A percentile compares a stretch with the other conserved stretches of the same genome.
phyloP scores from a whole-genome alignment of 2,329 filamentous ascomycete genomes.

The Thelonectria rubi region DNA sequence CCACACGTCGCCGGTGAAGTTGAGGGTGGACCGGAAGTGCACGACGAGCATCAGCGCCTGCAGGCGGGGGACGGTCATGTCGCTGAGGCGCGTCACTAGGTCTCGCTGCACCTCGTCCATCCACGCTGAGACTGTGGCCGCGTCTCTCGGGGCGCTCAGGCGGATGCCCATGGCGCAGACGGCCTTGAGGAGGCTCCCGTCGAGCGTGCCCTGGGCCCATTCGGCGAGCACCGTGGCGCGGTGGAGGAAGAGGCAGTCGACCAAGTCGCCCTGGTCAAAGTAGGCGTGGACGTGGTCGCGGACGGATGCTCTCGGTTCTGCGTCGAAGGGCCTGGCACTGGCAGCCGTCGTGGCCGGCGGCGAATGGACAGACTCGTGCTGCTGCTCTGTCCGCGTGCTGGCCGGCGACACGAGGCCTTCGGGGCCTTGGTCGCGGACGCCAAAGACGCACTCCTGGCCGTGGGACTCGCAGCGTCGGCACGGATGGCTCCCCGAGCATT shows the following conservation, averaged over 20 bases:
- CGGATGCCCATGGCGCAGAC: slow-evolving; percentile 32
- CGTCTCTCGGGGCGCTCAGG: background rate
- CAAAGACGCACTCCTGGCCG: slow-evolving; percentile 20
- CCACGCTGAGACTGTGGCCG: slow-evolving; percentile 22
- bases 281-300: slow-evolving; percentile 35
- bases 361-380: background rate
- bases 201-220: slow-evolving; percentile 36
- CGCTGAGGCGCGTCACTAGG: slow-evolving; percentile 13
- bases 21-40: slow-evolving; percentile 26
- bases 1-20: slow-evolving; percentile 33
- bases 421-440: background rate
- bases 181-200: slow-evolving; percentile 33
- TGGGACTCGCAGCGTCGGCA: slow-evolving; percentile 44
- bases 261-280: slow-evolving; percentile 33
- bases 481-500: slow-evolving; percentile 47
- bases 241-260: slow-evolving; percentile 37
- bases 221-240: slow-evolving; percentile 34
- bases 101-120: slow-evolving; percentile 34
- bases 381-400: slow-evolving; percentile 2
- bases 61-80: slow-evolving; percentile 25
- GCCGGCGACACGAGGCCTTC: slow-evolving; percentile 22
- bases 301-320: slow-evolving; percentile 7
- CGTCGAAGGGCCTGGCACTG: slow-evolving; percentile 23
- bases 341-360: background rate
- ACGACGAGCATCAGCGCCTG: slow-evolving; percentile 37